Conservation (phyloP, 169 alveolate genomes). For the Plasmodium inui region DNA sequence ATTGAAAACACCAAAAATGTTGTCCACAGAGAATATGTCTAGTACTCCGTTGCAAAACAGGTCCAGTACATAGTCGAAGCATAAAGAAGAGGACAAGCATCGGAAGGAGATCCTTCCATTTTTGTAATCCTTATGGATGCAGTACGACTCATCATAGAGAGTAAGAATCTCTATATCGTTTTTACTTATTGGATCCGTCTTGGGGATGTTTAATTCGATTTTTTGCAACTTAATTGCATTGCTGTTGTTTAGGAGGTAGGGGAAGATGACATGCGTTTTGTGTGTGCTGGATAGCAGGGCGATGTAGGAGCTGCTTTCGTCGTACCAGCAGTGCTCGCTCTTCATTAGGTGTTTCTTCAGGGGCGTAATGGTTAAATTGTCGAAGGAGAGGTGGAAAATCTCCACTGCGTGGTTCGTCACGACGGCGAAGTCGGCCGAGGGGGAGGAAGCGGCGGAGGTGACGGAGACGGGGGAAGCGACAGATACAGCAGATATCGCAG, state of each 20-base stretch:
- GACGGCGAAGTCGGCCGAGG: slow-evolving; percentile 41
- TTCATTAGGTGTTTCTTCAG: slow-evolving; percentile 51
- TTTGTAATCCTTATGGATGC: slow-evolving; percentile 62
- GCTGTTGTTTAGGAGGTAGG: slow-evolving; percentile 52
- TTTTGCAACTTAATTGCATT: slow-evolving; percentile 53
- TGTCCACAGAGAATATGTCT: slow-evolving; percentile 11
- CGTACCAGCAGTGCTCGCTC: slow-evolving; percentile 37
- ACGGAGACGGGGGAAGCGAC: not conserved
- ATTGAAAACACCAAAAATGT: slow-evolving; percentile 43
- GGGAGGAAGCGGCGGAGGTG: not conserved
- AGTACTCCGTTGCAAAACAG: slow-evolving; percentile 36
- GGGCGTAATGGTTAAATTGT: slow-evolving; percentile 32
- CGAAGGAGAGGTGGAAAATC: slow-evolving; percentile 53
- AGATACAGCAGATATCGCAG: not conserved
- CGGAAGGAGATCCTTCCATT: slow-evolving; percentile 71
- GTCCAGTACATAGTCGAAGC: slow-evolving; percentile 66
- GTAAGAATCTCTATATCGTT: slow-evolving; percentile 55
- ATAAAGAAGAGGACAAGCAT: slow-evolving; percentile 52
- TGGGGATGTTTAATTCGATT: slow-evolving; percentile 27
- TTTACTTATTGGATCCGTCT: slow-evolving; percentile 22
- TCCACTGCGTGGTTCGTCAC: slow-evolving; percentile 36
- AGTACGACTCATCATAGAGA: slow-evolving; percentile 48
- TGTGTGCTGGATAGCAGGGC: slow-evolving; percentile 30
- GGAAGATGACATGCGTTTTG: slow-evolving; percentile 35
- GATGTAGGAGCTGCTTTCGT: slow-evolving; percentile 62